Evolutionary conservation across 331 rosid species (phyloP).

Genomic region (Pyrus hybrid): DNA sequence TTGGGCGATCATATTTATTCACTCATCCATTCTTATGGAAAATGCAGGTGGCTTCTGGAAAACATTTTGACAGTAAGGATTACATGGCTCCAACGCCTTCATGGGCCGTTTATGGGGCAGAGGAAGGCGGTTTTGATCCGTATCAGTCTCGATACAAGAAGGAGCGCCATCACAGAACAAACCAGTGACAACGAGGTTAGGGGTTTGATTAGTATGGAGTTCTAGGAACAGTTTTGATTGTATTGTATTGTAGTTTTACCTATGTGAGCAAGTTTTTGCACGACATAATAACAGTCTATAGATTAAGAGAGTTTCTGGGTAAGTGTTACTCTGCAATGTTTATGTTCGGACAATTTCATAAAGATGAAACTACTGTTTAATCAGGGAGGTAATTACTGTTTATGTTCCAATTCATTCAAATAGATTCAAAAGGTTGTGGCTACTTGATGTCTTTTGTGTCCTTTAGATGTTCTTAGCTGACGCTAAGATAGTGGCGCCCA

Average conservation of each 20-base stretch:
- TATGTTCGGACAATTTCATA: neutral
- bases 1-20: neutral
- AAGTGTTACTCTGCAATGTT: neutral
- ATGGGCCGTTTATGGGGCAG: constrained; percentile 90
- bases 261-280: neutral
- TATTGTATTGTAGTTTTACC: neutral
- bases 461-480: too few relatives aligned
- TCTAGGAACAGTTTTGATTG: neutral
- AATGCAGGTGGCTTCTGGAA: constrained; percentile 85
- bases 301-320: neutral
- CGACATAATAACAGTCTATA: neutral
- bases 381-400: too few relatives aligned
- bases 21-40: constrained; percentile 6
- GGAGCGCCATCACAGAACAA: constrained; percentile 81
- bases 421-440: too few relatives aligned
- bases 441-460: too few relatives aligned
- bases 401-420: too few relatives aligned
- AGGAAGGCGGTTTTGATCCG: constrained; percentile 94
- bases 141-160: constrained; percentile 67
- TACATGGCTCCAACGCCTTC: constrained; percentile 89
- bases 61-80: constrained; percentile 64
- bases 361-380: neutral
- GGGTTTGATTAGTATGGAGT: constrained; percentile 1
- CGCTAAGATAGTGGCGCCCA: too few relatives aligned
- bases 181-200: constrained; percentile 40